Base-by-base conservation (phyloP, 2,329 filamentous ascomycete species). In the Mariannaea sp. region DNA sequence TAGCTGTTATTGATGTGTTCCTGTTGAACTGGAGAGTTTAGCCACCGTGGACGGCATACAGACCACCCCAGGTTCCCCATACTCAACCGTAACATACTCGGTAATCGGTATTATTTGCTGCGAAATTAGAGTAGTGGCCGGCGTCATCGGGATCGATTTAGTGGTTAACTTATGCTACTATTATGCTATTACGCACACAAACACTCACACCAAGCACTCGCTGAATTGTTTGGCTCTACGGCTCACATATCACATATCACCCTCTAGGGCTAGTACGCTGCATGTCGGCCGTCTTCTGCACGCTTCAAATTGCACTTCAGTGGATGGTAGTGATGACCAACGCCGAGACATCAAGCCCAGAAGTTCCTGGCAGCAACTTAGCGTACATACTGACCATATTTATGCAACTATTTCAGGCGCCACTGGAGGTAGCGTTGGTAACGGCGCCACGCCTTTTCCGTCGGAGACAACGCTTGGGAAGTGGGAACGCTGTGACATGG, bases 381-480 rank as follows among this genome's bases (percentile, higher is more conserved):
- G n/a, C n/a, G n/a, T n/a, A n/a, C n/a, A n/a, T n/a, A n/a, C n/a
- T n/a, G n/a, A n/a, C n/a, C n/a, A n/a, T n/a, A n/a, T 27, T 33
- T 17, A 26, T 42, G 22, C 22, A 24, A 33, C 44, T 53, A 47
- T 39, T 54, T 45, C 44, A 49, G 50, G 43, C 42, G 49, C 51
- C 39, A 49, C 36, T 39, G 29, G 38, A 32, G 30, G 49, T 36
- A 26, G 39, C 33, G 42, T 33, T 19, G 35, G 46, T 36, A 33
- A 36, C 41, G 43, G 8, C 22, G 22, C 22, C 22, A 24, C 49
- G 32, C 50, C 39, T 24, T 24, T 32, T 30, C 30, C 46, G 29
- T 45, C 26, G 32, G 38, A 30, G 24, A 29, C 47, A 30, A 45
- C 54, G 50, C 46, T 49, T 54, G 51, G 55, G 46, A 48, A 41